Evolutionary conservation across 495 filamentous ascomycete genomes (phyloP).

Genomic region (Letharia lupina): DNA sequence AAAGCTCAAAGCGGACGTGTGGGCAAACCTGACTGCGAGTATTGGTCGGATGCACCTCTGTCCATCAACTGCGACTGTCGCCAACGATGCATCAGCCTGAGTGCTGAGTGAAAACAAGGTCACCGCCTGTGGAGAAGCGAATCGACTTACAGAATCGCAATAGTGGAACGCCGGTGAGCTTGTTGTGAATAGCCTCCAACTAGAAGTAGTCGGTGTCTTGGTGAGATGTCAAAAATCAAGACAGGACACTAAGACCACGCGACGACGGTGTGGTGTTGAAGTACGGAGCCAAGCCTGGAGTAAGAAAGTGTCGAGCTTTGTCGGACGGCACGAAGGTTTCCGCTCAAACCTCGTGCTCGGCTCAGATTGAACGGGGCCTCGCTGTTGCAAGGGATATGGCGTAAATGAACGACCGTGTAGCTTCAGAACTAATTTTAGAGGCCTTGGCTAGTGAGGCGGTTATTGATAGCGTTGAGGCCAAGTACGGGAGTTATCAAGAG

Average conservation of each 20-base stretch:
- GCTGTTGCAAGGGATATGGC: slow-evolving; percentile 13
- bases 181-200: slow-evolving; percentile 24
- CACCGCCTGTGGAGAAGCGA: background rate
- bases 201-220: slow-evolving; percentile 17
- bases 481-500: slow-evolving; percentile 18
- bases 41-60: slow-evolving; percentile 74
- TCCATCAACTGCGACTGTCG: slow-evolving; percentile 61
- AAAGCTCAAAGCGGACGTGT: slow-evolving; percentile 66
- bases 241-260: slow-evolving; percentile 25
- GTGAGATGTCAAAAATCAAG: slow-evolving; percentile 21
- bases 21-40: slow-evolving; percentile 97
- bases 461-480: slow-evolving; percentile 18
- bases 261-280: slow-evolving; percentile 18
- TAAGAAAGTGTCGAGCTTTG: background rate
- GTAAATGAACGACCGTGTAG: slow-evolving; percentile 14
- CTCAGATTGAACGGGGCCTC: slow-evolving; percentile 12
- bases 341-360: slow-evolving; percentile 15
- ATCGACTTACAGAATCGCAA: slow-evolving; percentile 21
- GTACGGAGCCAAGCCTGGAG: slow-evolving; percentile 17
- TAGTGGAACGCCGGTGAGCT: slow-evolving; percentile 18
- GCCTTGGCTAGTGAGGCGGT: slow-evolving; percentile 17
- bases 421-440: slow-evolving; percentile 11
- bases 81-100: slow-evolving; percentile 19
- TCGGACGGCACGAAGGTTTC: slow-evolving; percentile 10
- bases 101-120: background rate